phyloP scores from a whole-genome alignment of 768 basidiomycete genomes.

The Holtermannia corniformis region DNA sequence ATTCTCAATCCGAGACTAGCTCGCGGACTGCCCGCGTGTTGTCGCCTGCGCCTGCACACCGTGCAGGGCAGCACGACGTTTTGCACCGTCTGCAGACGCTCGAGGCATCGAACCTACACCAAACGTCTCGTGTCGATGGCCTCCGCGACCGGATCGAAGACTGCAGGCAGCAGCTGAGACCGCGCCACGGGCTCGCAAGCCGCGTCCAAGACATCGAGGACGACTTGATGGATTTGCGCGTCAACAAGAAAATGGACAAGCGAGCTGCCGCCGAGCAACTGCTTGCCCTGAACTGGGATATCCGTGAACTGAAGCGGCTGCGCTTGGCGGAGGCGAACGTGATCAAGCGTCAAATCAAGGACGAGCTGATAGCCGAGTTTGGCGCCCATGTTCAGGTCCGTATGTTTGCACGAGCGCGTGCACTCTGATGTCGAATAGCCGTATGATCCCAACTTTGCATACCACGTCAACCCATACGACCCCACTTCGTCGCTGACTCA shows the following conservation, averaged over 20 bases:
- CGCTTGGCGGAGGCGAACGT: too few relatives aligned
- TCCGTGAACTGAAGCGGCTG: neutral
- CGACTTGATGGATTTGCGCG: neutral
- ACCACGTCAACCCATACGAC: too few relatives aligned
- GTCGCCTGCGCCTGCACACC: neutral
- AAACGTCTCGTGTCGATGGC: neutral
- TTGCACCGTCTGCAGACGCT: neutral
- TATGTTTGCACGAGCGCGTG: too few relatives aligned
- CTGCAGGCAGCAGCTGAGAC: neutral
- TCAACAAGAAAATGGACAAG: neutral
- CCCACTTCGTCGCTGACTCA: too few relatives aligned
- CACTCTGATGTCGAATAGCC: too few relatives aligned
- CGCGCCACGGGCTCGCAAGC: neutral
- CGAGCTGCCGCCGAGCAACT: neutral
- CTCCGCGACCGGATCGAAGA: neutral
- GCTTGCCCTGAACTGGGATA: neutral
- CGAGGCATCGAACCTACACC: neutral
- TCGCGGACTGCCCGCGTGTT: neutral
- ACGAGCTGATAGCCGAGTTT: neutral
- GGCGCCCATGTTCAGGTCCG: neutral
- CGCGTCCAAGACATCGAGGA: neutral
- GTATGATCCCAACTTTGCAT: too few relatives aligned
- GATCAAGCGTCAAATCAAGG: neutral
- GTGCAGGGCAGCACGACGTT: neutral
- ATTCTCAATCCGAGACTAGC: neutral